Conservation (phyloP, 2,329 filamentous ascomycete genomes). For the Fusarium aywerte region DNA sequence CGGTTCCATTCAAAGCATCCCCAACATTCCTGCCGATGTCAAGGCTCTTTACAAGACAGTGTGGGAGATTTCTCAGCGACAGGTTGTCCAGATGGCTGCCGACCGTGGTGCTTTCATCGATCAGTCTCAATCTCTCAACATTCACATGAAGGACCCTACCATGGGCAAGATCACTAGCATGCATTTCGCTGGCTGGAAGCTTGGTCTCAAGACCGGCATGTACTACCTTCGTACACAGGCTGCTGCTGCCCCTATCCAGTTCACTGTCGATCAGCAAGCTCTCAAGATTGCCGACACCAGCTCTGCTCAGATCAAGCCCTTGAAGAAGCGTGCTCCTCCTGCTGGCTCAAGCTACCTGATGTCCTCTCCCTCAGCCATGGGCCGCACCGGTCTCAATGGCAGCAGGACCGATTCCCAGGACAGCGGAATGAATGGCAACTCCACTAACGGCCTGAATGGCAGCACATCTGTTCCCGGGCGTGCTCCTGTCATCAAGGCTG, state of each 20-base stretch:
- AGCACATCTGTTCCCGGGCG: conserved; percentile 74
- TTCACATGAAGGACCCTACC: conserved; percentile 98
- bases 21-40: conserved; percentile 94
- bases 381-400: conserved; percentile 71
- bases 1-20: conserved; percentile 95
- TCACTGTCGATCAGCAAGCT: conserved; percentile 97
- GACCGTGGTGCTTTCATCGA: conserved; percentile 99
- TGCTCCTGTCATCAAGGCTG: conserved; percentile 78
- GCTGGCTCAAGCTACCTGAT: conserved; percentile 59
- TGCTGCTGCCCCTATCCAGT: conserved; percentile 95
- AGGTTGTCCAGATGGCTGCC: conserved; percentile 96
- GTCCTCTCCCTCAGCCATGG: conserved; percentile 69
- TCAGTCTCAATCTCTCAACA: conserved; percentile 98
- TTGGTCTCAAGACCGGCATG: conserved; percentile 99
- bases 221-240: conserved; percentile 99
- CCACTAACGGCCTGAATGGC: conserved; percentile 63
- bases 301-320: conserved; percentile 70
- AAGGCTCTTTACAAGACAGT: conserved; percentile 99
- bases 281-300: conserved; percentile 88
- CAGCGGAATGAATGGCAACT: conserved; percentile 66
- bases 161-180: conserved; percentile 99
- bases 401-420: conserved; percentile 62
- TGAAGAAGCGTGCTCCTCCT: conserved; percentile 76
- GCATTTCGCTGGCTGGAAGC: conserved; percentile 99
- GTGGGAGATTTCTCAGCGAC: conserved; percentile 98